Evolutionary conservation across 2,329 filamentous ascomycete genomes (phyloP).

Genomic region (Westerdykella sp.): DNA sequence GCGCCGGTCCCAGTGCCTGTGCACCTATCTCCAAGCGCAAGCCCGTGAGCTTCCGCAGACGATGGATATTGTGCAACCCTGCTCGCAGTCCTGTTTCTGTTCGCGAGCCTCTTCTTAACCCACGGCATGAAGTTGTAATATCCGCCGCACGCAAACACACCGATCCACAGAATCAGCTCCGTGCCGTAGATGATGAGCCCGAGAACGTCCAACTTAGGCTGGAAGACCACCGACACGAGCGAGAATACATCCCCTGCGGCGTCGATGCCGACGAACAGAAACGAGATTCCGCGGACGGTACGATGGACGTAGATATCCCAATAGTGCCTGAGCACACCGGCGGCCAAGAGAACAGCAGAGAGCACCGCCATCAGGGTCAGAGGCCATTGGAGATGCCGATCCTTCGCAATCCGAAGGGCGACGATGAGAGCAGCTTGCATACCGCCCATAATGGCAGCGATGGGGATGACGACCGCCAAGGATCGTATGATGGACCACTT

Average conservation of each 20-base stretch:
- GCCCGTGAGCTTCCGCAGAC: constrained; percentile 3
- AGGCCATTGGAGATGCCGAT: constrained; percentile 52
- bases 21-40: neutral
- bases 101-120: constrained; percentile 38
- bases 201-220: constrained; percentile 52
- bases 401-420: constrained; percentile 44
- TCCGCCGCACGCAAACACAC: constrained; percentile 58
- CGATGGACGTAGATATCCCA: constrained; percentile 61
- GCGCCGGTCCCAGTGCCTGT: constrained; percentile 1
- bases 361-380: constrained; percentile 60
- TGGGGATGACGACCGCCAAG: constrained; percentile 44
- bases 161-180: constrained; percentile 61
- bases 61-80: neutral
- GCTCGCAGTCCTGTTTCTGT: constrained; percentile 3
- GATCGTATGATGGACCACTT: constrained; percentile 50
- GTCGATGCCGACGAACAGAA: constrained; percentile 65
- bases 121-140: constrained; percentile 60
- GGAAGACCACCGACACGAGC: constrained; percentile 58
- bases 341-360: constrained; percentile 56
- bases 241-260: constrained; percentile 63
- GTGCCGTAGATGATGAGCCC: constrained; percentile 63
- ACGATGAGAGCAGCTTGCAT: constrained; percentile 56
- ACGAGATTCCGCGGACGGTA: constrained; percentile 64
- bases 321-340: constrained; percentile 63
- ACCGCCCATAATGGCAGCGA: constrained; percentile 53